phyloP scores from a whole-genome alignment of 1,284 basidiomycete genomes.

The Macrocystidia cucumis region DNA sequence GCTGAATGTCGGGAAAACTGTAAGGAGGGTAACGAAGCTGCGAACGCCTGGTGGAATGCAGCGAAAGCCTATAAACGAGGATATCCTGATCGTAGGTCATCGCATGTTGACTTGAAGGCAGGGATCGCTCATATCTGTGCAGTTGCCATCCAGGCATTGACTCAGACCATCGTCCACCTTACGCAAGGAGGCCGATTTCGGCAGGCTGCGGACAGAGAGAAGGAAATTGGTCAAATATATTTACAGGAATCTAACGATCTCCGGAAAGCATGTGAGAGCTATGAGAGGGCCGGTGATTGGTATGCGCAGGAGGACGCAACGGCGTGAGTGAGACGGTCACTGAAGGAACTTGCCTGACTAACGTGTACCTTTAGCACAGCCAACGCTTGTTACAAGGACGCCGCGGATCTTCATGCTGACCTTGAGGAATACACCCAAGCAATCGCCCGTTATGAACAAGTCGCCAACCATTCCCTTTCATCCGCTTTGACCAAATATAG shows the following conservation, averaged over 20 bases:
- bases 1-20: conserved; percentile 87
- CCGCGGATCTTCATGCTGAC: conserved; percentile 91
- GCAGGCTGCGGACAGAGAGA: conserved; percentile 96
- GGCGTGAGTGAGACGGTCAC: conserved; percentile 61
- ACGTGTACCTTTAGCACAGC: conserved; percentile 61
- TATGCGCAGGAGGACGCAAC: conserved; percentile 94
- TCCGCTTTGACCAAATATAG: conserved; percentile 95
- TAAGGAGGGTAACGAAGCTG: conserved; percentile 86
- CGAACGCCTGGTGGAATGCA: conserved; percentile 96
- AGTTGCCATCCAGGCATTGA: conserved; percentile 92
- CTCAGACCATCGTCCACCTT: conserved; percentile 80
- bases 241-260: conserved; percentile 74
- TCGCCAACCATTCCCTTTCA: conserved; percentile 80
- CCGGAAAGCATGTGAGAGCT: conserved; percentile 83
- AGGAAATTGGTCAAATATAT: conserved; percentile 93
- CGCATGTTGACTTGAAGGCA: conserved; percentile 4
- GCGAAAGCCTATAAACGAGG: conserved; percentile 90
- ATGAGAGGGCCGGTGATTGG: conserved; percentile 93
- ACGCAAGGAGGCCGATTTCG: conserved; percentile 87
- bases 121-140: conserved; percentile 10
- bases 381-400: conserved; percentile 93
- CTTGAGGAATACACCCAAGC: conserved; percentile 82
- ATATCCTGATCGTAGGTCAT: conserved; percentile 68
- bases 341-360: conserved; percentile 4
- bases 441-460: conserved; percentile 85